Percentiles rank a stretch among this genome's conserved stretches.
phyloP scores from a whole-genome alignment of 805 yeast species.

The Brettanomyces bruxellensis region DNA sequence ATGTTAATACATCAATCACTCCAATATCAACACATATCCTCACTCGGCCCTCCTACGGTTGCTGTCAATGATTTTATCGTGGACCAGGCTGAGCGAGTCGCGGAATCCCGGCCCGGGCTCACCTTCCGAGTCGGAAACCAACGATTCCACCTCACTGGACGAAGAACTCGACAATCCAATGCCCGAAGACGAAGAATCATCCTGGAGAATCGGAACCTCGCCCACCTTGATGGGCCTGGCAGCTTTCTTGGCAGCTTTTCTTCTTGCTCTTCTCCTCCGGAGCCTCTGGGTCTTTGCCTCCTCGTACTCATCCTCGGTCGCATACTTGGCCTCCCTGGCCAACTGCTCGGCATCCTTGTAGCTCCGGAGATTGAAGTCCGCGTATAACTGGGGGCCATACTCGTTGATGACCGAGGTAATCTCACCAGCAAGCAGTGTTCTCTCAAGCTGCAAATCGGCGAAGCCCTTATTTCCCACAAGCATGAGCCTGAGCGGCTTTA shows the following conservation, averaged over 20 bases:
- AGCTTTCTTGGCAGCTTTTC: conserved; percentile 18
- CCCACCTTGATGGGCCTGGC: conserved; percentile 31
- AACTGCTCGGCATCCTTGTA: conserved; percentile 23
- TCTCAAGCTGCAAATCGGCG: conserved; percentile 46
- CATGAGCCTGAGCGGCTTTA: conserved; percentile 70
- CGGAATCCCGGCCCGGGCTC: conserved; percentile 1
- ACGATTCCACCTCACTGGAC: conserved; percentile 16
- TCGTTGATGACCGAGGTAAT: conserved; percentile 75
- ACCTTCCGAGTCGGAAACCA: conserved; percentile 8
- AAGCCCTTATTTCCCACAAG: conserved; percentile 50
- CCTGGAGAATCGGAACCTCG: conserved; percentile 45
- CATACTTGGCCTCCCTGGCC: conserved; percentile 15
- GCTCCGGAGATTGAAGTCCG: conserved; percentile 64
- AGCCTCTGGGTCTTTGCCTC: conserved; percentile 39
- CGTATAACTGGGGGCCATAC: conserved; percentile 77
- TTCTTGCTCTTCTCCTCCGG: conserved; percentile 31
- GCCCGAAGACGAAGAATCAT: conserved; percentile 28
- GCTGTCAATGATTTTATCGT: conserved; percentile 22
- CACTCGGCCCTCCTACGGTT: conserved; percentile 18
- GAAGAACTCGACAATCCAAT: conserved; percentile 23
- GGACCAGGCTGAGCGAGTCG: conserved; percentile 9
- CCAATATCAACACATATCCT: neutral
- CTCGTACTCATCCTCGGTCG: conserved; percentile 38
- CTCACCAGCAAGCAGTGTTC: conserved; percentile 56
- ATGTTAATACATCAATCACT: too few relatives aligned